Evolutionary conservation across 352 stramenopile species (phyloP).

Genomic region (Phytopythium oedochilum): DNA sequence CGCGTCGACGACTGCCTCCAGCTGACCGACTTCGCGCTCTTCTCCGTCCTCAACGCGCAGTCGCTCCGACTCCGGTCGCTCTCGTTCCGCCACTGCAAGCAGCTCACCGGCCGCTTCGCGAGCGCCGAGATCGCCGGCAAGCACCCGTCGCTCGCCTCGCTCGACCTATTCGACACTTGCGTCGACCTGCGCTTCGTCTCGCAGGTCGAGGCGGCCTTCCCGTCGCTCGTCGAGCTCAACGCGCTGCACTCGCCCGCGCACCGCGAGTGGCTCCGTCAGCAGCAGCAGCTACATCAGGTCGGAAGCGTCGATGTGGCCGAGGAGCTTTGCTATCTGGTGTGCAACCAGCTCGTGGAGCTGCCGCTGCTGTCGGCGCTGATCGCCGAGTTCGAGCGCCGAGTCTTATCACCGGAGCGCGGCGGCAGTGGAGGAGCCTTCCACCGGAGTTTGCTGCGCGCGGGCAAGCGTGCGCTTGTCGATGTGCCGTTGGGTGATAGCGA

Average conservation of each 20-base stretch:
- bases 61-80: conserved; percentile 58
- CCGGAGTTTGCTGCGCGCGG: conserved; percentile 34
- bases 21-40: conserved; percentile 72
- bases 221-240: conserved; percentile 49
- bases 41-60: conserved; percentile 80
- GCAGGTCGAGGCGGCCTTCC: conserved; percentile 50
- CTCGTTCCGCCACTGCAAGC: conserved; percentile 77
- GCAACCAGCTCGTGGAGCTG: conserved; percentile 51
- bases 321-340: conserved; percentile 58
- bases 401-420: neutral
- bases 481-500: conserved; percentile 35
- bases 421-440: conserved; percentile 29
- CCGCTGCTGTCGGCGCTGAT: conserved; percentile 51
- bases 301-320: conserved; percentile 11
- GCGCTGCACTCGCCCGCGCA: conserved; percentile 75
- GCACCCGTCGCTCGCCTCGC: conserved; percentile 44
- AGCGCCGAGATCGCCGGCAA: conserved; percentile 36
- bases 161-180: conserved; percentile 71
- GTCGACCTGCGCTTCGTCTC: conserved; percentile 39
- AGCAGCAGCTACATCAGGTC: too few relatives aligned
- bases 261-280: conserved; percentile 42
- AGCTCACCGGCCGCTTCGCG: conserved; percentile 53
- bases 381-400: conserved; percentile 37
- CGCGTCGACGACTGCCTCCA: conserved; percentile 66
- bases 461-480: conserved; percentile 36